Evolutionary conservation across 2,329 filamentous ascomycete genomes (phyloP).

Genomic region (Pestalotiopsis sp.): DNA sequence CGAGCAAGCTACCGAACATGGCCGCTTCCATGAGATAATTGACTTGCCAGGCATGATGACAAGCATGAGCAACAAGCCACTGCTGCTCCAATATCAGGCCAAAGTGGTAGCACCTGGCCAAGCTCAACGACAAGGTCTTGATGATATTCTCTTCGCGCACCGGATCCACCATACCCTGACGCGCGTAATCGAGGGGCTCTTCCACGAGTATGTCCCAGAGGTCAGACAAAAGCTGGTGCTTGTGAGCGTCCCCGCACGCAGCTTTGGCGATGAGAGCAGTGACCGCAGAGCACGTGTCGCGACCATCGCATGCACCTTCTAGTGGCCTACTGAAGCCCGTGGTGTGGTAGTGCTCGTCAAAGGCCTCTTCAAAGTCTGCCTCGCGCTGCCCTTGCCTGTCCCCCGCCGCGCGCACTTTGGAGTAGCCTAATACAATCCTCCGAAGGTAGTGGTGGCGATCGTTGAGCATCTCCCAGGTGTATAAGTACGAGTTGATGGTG

Average conservation of each 20-base stretch:
- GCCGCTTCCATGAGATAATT: constrained; percentile 25
- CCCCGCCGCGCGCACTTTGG: neutral
- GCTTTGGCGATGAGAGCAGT: neutral
- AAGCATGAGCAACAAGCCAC: constrained; percentile 28
- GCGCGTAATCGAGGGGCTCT: neutral
- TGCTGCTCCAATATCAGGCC: constrained; percentile 25
- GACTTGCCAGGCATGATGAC: constrained; percentile 31
- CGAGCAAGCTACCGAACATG: constrained; percentile 24
- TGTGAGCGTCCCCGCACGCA: neutral
- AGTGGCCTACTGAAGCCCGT: constrained; percentile 26
- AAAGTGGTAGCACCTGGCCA: constrained; percentile 22
- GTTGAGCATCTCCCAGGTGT: constrained; percentile 29
- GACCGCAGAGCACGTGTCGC: neutral
- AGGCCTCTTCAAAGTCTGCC: constrained; percentile 27
- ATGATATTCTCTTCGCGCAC: neutral
- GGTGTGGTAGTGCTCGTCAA: constrained; percentile 24
- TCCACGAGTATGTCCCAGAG: neutral
- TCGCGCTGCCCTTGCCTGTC: constrained; percentile 18
- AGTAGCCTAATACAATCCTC: neutral
- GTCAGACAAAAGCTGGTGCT: neutral
- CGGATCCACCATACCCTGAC: neutral
- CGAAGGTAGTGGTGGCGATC: constrained; percentile 17
- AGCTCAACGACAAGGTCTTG: constrained; percentile 12
- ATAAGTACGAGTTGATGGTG: constrained; percentile 24
- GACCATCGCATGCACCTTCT: constrained; percentile 15